Evolutionary conservation across 495 filamentous ascomycete species (phyloP), one percentile per base, ranked within the genome.

Genomic region (Neurospora discreta): DNA sequence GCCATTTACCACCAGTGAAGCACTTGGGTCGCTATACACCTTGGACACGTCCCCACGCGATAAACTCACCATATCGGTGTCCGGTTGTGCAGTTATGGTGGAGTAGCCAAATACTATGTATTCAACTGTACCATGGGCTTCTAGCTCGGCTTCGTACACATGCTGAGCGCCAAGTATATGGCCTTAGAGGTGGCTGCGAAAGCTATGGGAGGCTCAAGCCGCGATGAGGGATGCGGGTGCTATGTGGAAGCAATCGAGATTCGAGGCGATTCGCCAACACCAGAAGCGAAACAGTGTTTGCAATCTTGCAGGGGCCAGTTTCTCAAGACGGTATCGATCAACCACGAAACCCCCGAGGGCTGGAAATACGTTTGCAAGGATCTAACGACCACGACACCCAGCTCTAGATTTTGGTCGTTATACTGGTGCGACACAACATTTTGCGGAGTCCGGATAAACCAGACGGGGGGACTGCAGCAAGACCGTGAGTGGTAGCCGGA

Each of bases 341-440:
- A 70, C 36, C 79, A 74, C 75, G 67, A 36, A 8, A 75, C 72
- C 3, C n/a, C 42, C 30, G 39, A 70, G 20, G 71, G 74, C 23
- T 78, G 76, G 77, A 20, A 13, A 6, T 68, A 70, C 0, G 72
- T 71, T 9, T 78, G 78, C 72, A 26, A 43, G 68, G 68, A 68
- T 16, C 71, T 80, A 33, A 75, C 77, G 52, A 69, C 52, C 65
- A 41, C 30, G 40, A 36, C 30, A 16, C n/a, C 73, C 9, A 44
- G 71, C 20, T 42, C 16, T n/a, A 65, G 70, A 41, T 75, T 85
- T 36, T 83, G 79, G 81, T 70, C 74, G 69, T 77, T 84, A 41
- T 85, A 85, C 72, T 83, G 80, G 75, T 85, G 84, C 74, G 82
- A 84, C 74, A 79, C 78, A 46, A 75, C 69, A n/a, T 80, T 75